Evolutionary conservation across 2,329 filamentous ascomycete species (phyloP).

Genomic region (Coleophoma crateriformis): DNA sequence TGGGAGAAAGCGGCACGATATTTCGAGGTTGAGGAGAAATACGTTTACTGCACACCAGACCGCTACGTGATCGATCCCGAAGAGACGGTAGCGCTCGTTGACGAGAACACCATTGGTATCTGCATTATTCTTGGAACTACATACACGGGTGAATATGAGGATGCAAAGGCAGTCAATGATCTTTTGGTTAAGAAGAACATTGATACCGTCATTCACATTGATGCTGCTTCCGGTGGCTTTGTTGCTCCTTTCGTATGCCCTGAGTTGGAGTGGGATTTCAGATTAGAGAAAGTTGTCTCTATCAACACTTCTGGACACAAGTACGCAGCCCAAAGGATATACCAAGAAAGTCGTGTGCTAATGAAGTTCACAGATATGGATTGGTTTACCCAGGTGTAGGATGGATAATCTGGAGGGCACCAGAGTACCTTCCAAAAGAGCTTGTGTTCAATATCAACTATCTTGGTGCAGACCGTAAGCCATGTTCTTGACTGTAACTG

Average conservation of each 20-base stretch:
- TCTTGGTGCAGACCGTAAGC: constrained; percentile 71
- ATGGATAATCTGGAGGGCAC: constrained; percentile 85
- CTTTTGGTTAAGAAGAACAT: constrained; percentile 69
- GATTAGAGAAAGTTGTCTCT: constrained; percentile 79
- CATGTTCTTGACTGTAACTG: too few species aligned
- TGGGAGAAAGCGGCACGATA: constrained; percentile 92
- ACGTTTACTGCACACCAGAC: constrained; percentile 56
- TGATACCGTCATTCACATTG: constrained; percentile 86
- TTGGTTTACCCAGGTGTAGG: constrained; percentile 86
- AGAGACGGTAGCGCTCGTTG: constrained; percentile 53
- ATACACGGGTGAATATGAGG: constrained; percentile 94
- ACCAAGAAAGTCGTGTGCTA: neutral
- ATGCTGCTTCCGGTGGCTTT: constrained; percentile 88
- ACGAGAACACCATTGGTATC: constrained; percentile 81
- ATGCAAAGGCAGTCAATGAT: constrained; percentile 88
- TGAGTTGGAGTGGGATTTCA: constrained; percentile 85
- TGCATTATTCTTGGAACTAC: constrained; percentile 88
- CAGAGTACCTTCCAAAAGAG: constrained; percentile 76
- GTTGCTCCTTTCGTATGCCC: constrained; percentile 88
- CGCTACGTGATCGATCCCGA: constrained; percentile 60
- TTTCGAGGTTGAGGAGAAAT: constrained; percentile 91
- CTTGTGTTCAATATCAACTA: constrained; percentile 99
- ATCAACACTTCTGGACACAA: constrained; percentile 97
- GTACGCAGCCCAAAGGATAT: constrained; percentile 39
- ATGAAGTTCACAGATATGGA: constrained; percentile 61